phyloP scores from a whole-genome alignment of 2,329 filamentous ascomycete species.

The Fusarium secorum region DNA sequence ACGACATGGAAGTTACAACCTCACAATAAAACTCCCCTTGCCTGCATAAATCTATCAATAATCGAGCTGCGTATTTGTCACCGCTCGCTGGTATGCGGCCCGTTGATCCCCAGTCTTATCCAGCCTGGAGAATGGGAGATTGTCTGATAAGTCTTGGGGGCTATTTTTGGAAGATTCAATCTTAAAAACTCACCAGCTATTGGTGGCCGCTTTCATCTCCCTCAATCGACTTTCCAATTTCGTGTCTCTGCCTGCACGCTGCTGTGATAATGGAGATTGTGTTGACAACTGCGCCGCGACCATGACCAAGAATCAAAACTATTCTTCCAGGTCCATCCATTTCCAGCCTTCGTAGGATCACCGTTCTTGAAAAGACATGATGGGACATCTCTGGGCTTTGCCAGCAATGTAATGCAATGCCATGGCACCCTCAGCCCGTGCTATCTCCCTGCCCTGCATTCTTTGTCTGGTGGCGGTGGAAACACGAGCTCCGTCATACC shows the following conservation, averaged over 20 bases:
- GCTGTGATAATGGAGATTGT: background rate
- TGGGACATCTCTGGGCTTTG: constrained; percentile 14
- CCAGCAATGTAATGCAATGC: constrained; percentile 2
- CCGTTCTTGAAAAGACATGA: background rate
- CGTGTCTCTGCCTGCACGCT: background rate
- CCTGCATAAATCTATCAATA: constrained; percentile 6
- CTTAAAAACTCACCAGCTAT: constrained; percentile 27
- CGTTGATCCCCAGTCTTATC: constrained; percentile 10
- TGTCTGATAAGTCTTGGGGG: constrained; percentile 17
- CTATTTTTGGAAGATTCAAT: constrained; percentile 36
- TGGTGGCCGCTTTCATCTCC: constrained; percentile 7
- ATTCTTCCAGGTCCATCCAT: background rate
- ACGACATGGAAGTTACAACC: background rate
- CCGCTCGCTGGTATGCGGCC: constrained; percentile 27
- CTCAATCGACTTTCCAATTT: background rate
- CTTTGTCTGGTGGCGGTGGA: constrained; percentile 10
- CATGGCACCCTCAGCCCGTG: background rate
- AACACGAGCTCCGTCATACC: constrained; percentile 21
- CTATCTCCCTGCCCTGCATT: constrained; percentile 23
- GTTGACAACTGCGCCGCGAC: background rate
- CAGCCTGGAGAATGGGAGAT: constrained; percentile 22
- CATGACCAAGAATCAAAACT: constrained; percentile 2
- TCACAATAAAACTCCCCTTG: background rate
- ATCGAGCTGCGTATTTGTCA: constrained; percentile 4
- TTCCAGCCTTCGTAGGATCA: background rate